Base-by-base conservation (phyloP, 2,329 filamentous ascomycete genomes). In the Botryotinia calthae region DNA sequence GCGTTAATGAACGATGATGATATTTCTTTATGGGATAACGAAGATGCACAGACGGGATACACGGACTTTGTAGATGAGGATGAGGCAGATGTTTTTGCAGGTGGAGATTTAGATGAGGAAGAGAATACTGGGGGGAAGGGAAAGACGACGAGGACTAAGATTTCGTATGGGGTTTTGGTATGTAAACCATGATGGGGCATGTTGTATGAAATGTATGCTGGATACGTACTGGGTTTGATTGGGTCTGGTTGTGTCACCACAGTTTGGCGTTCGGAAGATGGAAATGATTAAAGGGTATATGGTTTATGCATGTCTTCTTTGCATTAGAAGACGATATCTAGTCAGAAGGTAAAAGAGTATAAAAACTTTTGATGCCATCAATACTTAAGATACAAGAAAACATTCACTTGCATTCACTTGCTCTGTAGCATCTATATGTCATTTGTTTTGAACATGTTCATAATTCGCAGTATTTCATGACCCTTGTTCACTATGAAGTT, bases 1-100 rank as follows among this genome's bases (percentile, higher is more conserved):
- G 77, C 74, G 22, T 54, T 78, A 73, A 81, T 81, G 78, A 75
- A 77, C 46, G 77, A 78, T 70, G 80, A 81, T 74, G 80, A 81
- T 77, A 80, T 81, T 44, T 76, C 73, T 56, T 70, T 81, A 31
- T 81, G 80, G 80, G 80, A 81, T 42, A 78, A 76, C 31, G 73
- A 76, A 14, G 73, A 75, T 31, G 69, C 73, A 51, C 68, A 71
- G 40, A 58, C 44, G 14, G 76, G 72, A 22, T 81, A 81, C 67
- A 76, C 76, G 69, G 78, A 80, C 44, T 77, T 78, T 69, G 78
- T 77, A 4, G 79, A 78, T 73, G 78, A 77, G 22, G 79, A 79
- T 46, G 78, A 77, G 1, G 70, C 67, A 18, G 76, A 79, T 73
- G 75, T 76, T 14, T 79, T 79, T 74, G 74, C 74, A 2, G 75